Evolutionary conservation across 129 eudicot species (phyloP).

Genomic region (Pulicaria dysenterica): DNA sequence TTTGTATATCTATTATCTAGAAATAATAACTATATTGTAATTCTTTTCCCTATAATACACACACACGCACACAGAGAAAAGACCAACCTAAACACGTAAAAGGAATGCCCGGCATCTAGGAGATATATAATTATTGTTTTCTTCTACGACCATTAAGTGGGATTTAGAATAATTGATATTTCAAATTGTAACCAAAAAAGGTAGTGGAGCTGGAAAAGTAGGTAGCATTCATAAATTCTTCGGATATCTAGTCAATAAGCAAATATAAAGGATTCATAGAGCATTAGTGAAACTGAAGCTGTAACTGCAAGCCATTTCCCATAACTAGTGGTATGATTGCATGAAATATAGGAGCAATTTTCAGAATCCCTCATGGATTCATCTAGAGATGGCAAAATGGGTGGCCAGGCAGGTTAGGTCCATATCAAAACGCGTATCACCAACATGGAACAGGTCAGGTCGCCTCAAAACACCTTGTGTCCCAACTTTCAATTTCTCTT

Average conservation of each 20-base stretch:
- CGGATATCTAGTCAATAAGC: neutral
- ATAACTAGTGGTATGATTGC: neutral
- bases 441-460: neutral
- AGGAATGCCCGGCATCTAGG: neutral
- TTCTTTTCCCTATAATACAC: too few relatives aligned
- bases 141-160: neutral
- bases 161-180: neutral
- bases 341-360: neutral
- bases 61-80: neutral
- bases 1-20: neutral
- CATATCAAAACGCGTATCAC: neutral
- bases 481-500: neutral
- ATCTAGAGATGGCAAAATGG: neutral
- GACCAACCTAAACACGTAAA: neutral
- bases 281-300: neutral
- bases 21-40: neutral
- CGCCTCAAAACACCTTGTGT: neutral
- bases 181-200: neutral
- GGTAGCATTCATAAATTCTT: neutral
- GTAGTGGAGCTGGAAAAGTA: neutral
- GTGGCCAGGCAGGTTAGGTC: neutral
- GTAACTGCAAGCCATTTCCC: neutral
- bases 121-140: neutral
- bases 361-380: neutral
- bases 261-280: neutral